A percentile compares a stretch with the other conserved stretches of the same genome.
Conservation (phyloP, 2,329 filamentous ascomycete genomes). For the Aureobasidium lini region DNA sequence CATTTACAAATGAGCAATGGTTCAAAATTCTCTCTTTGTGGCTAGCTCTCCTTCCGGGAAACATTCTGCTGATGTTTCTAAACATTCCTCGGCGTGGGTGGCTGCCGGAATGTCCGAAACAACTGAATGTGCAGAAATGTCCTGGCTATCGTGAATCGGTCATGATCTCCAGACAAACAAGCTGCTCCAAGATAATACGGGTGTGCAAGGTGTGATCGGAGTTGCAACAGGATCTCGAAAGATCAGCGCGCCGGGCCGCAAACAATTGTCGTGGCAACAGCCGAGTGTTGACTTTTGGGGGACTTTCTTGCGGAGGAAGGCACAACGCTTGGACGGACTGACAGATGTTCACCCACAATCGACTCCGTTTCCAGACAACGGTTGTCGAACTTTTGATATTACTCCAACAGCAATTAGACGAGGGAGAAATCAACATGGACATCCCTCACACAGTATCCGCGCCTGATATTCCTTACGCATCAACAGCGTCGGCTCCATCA, state of each 20-base stretch:
- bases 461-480: slow-evolving; percentile 18
- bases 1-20: too few species aligned
- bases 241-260: background rate
- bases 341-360: slow-evolving; percentile 12
- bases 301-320: slow-evolving; percentile 4
- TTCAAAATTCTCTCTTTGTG: too few species aligned
- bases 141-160: background rate
- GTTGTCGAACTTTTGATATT: slow-evolving; percentile 10
- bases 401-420: background rate
- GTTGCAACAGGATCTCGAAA: background rate
- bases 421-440: background rate
- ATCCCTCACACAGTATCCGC: background rate
- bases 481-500: slow-evolving; percentile 34
- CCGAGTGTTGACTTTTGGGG: slow-evolving; percentile 7
- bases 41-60: too few species aligned
- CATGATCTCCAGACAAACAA: too few species aligned
- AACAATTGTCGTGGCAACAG: background rate
- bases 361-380: slow-evolving; percentile 1
- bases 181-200: background rate
- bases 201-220: background rate
- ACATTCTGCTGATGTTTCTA: background rate
- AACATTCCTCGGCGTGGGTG: background rate
- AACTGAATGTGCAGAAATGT: too few species aligned
- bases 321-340: background rate
- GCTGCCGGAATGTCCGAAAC: background rate